Base-by-base conservation (phyloP, 805 yeast species). In the Peterozyma toletana region DNA sequence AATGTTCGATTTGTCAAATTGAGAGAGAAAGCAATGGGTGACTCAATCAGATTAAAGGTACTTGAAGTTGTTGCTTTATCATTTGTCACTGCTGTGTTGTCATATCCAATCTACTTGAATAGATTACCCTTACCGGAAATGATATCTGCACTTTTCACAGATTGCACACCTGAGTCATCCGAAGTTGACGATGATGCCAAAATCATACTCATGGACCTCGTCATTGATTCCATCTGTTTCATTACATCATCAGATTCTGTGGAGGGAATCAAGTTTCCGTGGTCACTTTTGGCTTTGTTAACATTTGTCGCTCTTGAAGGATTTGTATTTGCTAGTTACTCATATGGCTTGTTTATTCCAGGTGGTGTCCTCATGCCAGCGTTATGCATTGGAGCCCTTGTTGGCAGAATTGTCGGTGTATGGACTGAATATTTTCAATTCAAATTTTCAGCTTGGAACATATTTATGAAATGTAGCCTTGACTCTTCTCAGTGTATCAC, bases 301-400 rank as follows among this genome's bases (percentile, higher is more conserved):
- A 37, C 64, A 2, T 65, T 68, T 37, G 67, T 75, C 14, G 57
- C 68, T 1, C 36, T 73, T 1, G 70, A 74, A 42, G 88, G 85
- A 1, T 70, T 80, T 41, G 43, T 80, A 0, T 63, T 85, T n/a
- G 67, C 87, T 0, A 72, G 86, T 0, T 80, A 82, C 51, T 70
- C 91, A 0, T 84, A 77, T 59, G 89, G 95, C 1, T 67, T 80
- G 2, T 67, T 73, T 27, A 66, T 88, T 11, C 84, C 89, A 0
- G 86, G 87, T 1, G 89, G 88, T 6, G 66, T 81, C 1, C 56
- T 81, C 37, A 72, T 78, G 72, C 86, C 87, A 0, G 74, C 83
- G 0, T 57, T 80, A 40, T 80, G 75, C 0, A 62, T 81, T 14
- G 88, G 88, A 11, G 87, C 80, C 0, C 60, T 76, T 0, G 57